These are phyloP conservation scores for Vaccinium macrocarpon DNA, from an alignment of 148 eudicot species.

Conservation along the genomic window DNA sequence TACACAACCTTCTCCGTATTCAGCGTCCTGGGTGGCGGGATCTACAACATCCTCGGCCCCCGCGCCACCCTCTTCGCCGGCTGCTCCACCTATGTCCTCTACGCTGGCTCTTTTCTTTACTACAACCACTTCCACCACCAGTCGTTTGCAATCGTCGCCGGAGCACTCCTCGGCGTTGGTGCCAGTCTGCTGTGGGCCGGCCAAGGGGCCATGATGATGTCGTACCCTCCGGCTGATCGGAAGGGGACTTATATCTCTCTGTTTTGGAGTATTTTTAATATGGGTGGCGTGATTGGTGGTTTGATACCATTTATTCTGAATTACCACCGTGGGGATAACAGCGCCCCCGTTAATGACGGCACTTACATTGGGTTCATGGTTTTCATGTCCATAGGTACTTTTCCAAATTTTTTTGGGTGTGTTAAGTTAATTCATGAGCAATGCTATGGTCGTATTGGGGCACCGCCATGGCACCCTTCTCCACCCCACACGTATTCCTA, in stretches of 20 bases:
- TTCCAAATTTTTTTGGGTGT: not conserved
- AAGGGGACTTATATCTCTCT: slow-evolving; percentile 77
- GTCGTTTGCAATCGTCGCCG: slow-evolving; percentile 59
- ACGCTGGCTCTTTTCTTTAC: slow-evolving; percentile 67
- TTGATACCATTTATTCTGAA: slow-evolving; percentile 70
- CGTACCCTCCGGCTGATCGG: slow-evolving; percentile 60
- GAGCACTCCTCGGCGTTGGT: slow-evolving; percentile 74
- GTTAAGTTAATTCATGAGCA: not conserved
- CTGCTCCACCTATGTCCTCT: slow-evolving; percentile 73
- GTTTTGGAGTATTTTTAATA: slow-evolving; percentile 87
- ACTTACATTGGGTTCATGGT: slow-evolving; percentile 89
- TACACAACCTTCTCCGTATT: slow-evolving; percentile 82
- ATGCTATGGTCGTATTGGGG: not conserved
- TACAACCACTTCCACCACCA: slow-evolving; percentile 73
- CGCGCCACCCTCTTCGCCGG: slow-evolving; percentile 60
- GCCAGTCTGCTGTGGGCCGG: slow-evolving; percentile 95
- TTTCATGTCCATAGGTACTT: slow-evolving; percentile 71
- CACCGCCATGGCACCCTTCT: too few species aligned
- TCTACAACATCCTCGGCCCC: slow-evolving; percentile 87
- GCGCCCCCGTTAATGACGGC: slow-evolving; percentile 79
- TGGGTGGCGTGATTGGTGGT: slow-evolving; percentile 97
- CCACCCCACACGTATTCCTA: too few species aligned
- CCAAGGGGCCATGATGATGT: slow-evolving; percentile 94
- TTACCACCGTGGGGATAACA: slow-evolving; percentile 47
- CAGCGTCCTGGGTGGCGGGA: slow-evolving; percentile 85